Evolutionary conservation across 2,329 filamentous ascomycete genomes (phyloP).

Genomic region (Fusarium acutatum): DNA sequence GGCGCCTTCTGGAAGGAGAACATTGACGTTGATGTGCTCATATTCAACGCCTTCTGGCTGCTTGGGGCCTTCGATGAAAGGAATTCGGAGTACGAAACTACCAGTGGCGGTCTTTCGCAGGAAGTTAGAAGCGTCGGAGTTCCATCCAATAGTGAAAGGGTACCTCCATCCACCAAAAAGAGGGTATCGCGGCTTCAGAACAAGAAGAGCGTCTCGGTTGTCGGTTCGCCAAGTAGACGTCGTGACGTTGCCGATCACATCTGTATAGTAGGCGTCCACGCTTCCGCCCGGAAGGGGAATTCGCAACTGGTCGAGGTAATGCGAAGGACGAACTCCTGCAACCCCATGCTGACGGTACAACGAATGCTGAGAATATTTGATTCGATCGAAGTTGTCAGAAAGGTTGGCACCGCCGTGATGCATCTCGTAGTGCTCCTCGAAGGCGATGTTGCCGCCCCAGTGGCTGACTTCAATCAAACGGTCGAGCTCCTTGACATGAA

Average conservation of each 20-base stretch:
- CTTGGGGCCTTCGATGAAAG: slow-evolving; percentile 92
- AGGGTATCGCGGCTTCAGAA: slow-evolving; percentile 94
- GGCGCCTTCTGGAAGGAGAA: slow-evolving; percentile 91
- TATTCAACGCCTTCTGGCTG: slow-evolving; percentile 87
- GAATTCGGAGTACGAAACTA: slow-evolving; percentile 86
- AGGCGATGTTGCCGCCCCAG: slow-evolving; percentile 96
- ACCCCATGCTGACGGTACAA: slow-evolving; percentile 67
- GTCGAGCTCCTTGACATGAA: slow-evolving; percentile 80
- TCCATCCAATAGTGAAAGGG: slow-evolving; percentile 96
- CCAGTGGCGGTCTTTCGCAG: slow-evolving; percentile 73
- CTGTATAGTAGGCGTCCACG: slow-evolving; percentile 90
- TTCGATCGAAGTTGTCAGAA: slow-evolving; percentile 75
- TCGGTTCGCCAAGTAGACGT: slow-evolving; percentile 87
- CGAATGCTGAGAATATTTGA: slow-evolving; percentile 75
- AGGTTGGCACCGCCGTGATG: slow-evolving; percentile 86
- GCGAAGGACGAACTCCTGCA: slow-evolving; percentile 62
- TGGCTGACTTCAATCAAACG: slow-evolving; percentile 95
- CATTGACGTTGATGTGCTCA: slow-evolving; percentile 78
- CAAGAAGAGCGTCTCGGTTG: slow-evolving; percentile 80
- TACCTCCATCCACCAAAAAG: slow-evolving; percentile 98
- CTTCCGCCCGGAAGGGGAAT: slow-evolving; percentile 83
- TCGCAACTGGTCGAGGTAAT: slow-evolving; percentile 82
- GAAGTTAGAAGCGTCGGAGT: slow-evolving; percentile 81
- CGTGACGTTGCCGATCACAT: slow-evolving; percentile 96
- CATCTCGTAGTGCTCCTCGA: slow-evolving; percentile 92